Base-by-base conservation (phyloP, 805 yeast genomes). In the Saccharomycopsis babjevae region DNA sequence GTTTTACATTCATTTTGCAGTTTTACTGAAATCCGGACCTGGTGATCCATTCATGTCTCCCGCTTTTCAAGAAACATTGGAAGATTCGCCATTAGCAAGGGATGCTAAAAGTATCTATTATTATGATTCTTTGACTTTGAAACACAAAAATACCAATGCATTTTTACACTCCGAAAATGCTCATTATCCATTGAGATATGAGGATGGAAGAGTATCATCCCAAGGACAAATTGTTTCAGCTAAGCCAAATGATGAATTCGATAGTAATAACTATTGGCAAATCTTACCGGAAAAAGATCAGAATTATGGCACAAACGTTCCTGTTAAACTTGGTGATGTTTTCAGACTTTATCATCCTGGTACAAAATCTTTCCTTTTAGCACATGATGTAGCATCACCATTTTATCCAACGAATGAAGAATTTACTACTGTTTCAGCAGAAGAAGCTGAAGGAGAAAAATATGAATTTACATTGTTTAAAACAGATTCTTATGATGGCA, bases 301-400 rank as follows among this genome's bases (percentile, higher is more conserved):
- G 64, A 73, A 79, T 3, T 70, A 75, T 54, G 73, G 73, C 43
- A 30, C 62, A 2, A 78, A 78, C 18, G 81, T 78, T 56, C 77
- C 82, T 4, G 86, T 94, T 42, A 74, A 68, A 65, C 84, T 89
- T 64, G 88, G 89, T 66, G 94, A 89, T 68, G 72, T 80, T 20
- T 77, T 94, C 61, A 87, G 97, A 73, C 76, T 94, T 61, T 83
- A 81, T 72, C 99, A 94, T 70, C 81, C 87, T 57, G 83, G 78
- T 36, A 91, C 98, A 1, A 81, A 89, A 59, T 88, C 96, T 11
- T 86, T 76, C 67, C 76, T 94, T 66, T 79, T 90, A 68, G 83
- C 98, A 22, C 99, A 94, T 70, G 97, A 93, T 71, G 97, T 94
- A 60, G 97, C 97, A 1, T 94, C 98, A 2, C 98, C 99, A 34